phyloP scores from a whole-genome alignment of 352 stramenopile genomes.

The Pythium guiyangense region DNA sequence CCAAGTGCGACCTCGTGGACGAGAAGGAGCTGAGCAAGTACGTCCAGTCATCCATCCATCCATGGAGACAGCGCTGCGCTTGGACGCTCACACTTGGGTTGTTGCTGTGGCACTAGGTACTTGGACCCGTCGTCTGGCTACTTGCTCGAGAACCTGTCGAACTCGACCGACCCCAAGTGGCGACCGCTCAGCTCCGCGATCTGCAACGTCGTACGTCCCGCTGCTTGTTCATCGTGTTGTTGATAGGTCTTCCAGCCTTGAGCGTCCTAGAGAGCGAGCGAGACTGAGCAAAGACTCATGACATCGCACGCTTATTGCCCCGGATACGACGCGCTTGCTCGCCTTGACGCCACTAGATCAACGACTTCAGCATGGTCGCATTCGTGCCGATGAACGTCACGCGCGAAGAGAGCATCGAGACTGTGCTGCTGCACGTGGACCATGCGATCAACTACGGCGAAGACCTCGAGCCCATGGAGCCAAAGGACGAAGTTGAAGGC shows the following conservation, averaged over 20 bases:
- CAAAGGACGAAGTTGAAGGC: slow-evolving; percentile 54
- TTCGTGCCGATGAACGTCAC: slow-evolving; percentile 97
- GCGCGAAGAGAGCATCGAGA: slow-evolving; percentile 95
- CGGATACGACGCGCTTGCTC: no score
- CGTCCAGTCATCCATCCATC: neutral
- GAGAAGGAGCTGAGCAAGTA: slow-evolving; percentile 88
- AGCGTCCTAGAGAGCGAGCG: no score
- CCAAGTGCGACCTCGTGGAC: slow-evolving; percentile 90
- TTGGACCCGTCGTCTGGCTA: slow-evolving; percentile 82
- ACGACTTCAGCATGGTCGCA: slow-evolving; percentile 97
- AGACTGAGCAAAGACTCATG: neutral
- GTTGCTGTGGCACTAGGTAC: slow-evolving; percentile 29
- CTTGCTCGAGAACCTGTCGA: slow-evolving; percentile 78
- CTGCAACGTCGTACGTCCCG: slow-evolving; percentile 75
- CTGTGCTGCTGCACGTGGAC: slow-evolving; percentile 94
- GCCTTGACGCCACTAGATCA: slow-evolving; percentile 40
- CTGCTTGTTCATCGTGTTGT: neutral
- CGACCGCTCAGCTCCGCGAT: slow-evolving; percentile 74
- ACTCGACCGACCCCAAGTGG: slow-evolving; percentile 79
- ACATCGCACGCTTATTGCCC: no score
- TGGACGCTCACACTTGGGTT: neutral
- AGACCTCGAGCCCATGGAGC: slow-evolving; percentile 91
- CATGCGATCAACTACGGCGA: slow-evolving; percentile 97
- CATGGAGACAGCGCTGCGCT: no score
- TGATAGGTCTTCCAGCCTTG: no score